These are phyloP conservation scores for Dittrichia graveolens DNA, from an alignment of 129 eudicot genomes.

Conservation along the genomic window DNA sequence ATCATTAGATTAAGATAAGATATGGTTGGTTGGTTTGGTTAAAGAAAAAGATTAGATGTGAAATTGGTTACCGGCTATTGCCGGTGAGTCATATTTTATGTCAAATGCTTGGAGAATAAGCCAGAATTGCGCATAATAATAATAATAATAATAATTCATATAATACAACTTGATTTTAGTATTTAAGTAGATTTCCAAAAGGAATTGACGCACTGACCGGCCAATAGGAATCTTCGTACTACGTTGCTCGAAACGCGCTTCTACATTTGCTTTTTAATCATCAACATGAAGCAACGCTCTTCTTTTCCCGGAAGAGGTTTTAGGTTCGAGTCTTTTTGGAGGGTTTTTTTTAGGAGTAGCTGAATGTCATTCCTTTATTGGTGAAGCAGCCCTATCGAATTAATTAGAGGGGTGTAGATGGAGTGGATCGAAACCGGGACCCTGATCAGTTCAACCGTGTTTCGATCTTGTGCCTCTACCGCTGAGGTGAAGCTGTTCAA, in stretches of 20 bases:
- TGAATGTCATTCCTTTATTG: no score
- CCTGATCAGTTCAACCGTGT: no score
- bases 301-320: no score
- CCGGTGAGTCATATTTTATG: conserved; percentile 8
- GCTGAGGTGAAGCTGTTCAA: no score
- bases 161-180: background rate
- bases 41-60: background rate
- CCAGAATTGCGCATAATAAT: background rate
- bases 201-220: background rate
- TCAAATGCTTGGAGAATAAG: conserved; percentile 28
- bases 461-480: no score
- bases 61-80: conserved; percentile 4
- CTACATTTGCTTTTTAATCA: no score
- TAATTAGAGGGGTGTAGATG: no score
- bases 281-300: no score
- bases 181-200: background rate
- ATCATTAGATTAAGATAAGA: background rate
- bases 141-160: background rate
- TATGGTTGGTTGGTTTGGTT: background rate
- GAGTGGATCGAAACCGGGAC: no score
- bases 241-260: background rate
- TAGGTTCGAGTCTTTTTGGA: no score
- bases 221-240: background rate
- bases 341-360: no score
- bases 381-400: no score